These are phyloP conservation scores for Colletotrichum destructivum DNA, from an alignment of 2,329 filamentous ascomycete species.

Conservation along the genomic window DNA sequence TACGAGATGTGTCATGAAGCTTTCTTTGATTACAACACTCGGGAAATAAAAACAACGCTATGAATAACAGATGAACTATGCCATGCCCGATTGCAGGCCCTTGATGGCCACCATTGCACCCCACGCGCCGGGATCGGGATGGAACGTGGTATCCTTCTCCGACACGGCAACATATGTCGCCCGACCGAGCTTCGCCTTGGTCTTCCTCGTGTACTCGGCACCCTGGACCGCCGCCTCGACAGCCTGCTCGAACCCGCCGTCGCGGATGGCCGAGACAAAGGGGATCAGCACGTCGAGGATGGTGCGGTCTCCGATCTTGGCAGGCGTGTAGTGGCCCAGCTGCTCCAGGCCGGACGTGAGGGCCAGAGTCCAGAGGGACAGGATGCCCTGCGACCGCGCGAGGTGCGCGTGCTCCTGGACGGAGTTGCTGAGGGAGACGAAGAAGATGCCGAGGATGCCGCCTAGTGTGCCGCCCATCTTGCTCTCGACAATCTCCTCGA, in stretches of 20 bases:
- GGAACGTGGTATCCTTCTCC: constrained; percentile 62
- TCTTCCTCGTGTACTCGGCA: constrained; percentile 74
- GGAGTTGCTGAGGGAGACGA: constrained; percentile 56
- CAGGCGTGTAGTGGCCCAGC: constrained; percentile 67
- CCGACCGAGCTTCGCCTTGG: constrained; percentile 76
- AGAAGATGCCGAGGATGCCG: constrained; percentile 69
- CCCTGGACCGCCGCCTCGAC: constrained; percentile 73
- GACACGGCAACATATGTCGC: constrained; percentile 77
- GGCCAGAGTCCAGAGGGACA: constrained; percentile 61
- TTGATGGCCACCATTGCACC: constrained; percentile 73
- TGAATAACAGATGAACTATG: background rate
- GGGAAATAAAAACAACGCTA: background rate
- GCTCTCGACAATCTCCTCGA: constrained; percentile 70
- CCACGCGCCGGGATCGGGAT: constrained; percentile 79
- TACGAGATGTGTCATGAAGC: too few species aligned
- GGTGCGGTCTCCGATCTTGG: constrained; percentile 69
- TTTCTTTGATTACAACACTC: constrained; percentile 9
- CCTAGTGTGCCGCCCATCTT: constrained; percentile 69
- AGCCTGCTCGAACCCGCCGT: constrained; percentile 67
- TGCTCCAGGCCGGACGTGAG: constrained; percentile 61
- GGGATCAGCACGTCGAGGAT: constrained; percentile 72
- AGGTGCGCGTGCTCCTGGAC: constrained; percentile 49
- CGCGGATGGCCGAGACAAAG: constrained; percentile 64
- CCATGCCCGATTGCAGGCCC: constrained; percentile 52
- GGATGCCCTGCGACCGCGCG: constrained; percentile 48